Evolutionary conservation across 768 basidiomycete genomes (phyloP), one percentile per base, ranked within the genome.

Genomic region (Glaciozyma martinii): DNA sequence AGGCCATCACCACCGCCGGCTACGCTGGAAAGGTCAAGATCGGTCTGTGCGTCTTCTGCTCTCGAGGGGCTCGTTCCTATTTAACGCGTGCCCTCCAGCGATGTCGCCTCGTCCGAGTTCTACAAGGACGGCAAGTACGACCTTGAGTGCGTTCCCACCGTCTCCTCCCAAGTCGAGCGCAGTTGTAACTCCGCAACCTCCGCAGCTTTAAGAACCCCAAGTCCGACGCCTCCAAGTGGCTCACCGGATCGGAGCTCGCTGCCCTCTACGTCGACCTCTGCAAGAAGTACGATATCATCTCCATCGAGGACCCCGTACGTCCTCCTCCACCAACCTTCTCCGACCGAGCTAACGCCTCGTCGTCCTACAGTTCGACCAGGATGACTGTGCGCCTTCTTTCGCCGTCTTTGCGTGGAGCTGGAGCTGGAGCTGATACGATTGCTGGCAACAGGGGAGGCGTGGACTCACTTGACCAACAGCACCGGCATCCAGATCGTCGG

Each of bases 61-160:
- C 53, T 55, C 23, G 5, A 13, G 16, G 16, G 9, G 50, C 18
- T 8, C 27, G 25, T 30, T 52, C 50, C 3, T 30, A 18, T 7
- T 29, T 54, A 33, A 50, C 23, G 21, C 7, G n/a, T 30, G 10
- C 25, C 2, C 23, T 43, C 2, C 23, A 32, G 43, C n/a, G 71
- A 70, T 59, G 93, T 95, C 71, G 95, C 95, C 62, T 95, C 93
- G 3, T 97, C 94, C 78, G 95, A 99, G 79, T 99, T 99, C 83
- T 99, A 90, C 86, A 98, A 95, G 85, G 92, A 97, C 8, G 94
- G 93, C 73, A 97, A 97, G 81, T 99, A 99, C 79, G 94, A 98
- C 76, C 80, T 98, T 67, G 92, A 97, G 68, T 70, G 40, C 56
- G 68, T 61, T 33, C 55, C 7, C 18, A 46, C n/a, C 47, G 12